Base-by-base conservation (phyloP, 495 filamentous ascomycete species). In the Friedmanniomyces endolithicus region DNA sequence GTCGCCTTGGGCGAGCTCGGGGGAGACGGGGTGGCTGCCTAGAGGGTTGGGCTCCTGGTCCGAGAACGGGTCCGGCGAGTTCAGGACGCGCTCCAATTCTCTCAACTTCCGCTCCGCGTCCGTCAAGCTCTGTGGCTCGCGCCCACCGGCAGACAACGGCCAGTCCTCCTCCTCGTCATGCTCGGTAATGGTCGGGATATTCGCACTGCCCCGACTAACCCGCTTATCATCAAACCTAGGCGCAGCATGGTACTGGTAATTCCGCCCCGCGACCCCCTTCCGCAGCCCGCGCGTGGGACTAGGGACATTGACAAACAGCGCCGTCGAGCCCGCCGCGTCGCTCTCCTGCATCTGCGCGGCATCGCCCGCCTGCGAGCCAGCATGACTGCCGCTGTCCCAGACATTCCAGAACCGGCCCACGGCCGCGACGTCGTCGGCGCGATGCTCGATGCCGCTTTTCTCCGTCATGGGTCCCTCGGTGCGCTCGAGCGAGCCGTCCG, bases 161-260 rank as follows among this genome's bases (percentile, higher is more conserved):
- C 65, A 66, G 11, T 74, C 65, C 29, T 78, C 80, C 48, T 89
- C 86, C 39, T 94, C 88, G 49, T 85, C 81, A 0, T 76, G 74
- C 67, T 88, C 84, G n/a, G 81, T 74, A 64, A 87, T 86, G 4
- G 79, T 76, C 56, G 82, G 78, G 19, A 83, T 83, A 37, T 71
- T 67, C 20, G 78, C 75, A 29, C 72, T 69, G 6, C 67, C 68
- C 23, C 74, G 72, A 25, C 53, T 58, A 16, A 71, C 70, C 41
- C 70, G 69, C 31, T 73, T 68, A 39, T 79, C 78, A 34, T 75
- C 72, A 58, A 73, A 74, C 39, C 70, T 51, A 9, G 70, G 60
- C 19, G 68, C 66, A 23, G 67, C 60, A 41, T 74, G 73, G 57
- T 76, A 75, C 4, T 55, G 57, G 31, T 58, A 62, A 20, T 66